Base-by-base conservation (phyloP, 345 rosid species). In the Gossypium bickii region DNA sequence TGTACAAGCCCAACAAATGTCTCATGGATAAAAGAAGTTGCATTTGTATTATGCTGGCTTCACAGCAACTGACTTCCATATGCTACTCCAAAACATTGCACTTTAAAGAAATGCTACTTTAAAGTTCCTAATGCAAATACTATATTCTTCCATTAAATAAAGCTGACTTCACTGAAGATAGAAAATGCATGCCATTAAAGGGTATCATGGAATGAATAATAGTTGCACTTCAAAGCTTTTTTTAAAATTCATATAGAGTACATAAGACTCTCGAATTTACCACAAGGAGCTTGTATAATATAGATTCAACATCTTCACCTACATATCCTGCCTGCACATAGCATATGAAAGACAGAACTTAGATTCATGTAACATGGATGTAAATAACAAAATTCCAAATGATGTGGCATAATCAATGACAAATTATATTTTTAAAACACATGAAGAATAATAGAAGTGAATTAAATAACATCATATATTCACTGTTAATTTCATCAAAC, bases 271-370 rank as follows among this genome's bases (percentile, higher is more conserved):
- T 41, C 49, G 75, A 77, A 71, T 74, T 77, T 84, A 93, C 99
- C 74, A 83, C 85, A 59, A 93, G 95, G 59, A 96, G 98, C 85
- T 96, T 96, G 92, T 92, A 92, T 83, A 96, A 86, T 84, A 96
- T 92, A 80, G 98, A 90, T 83, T 96, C 99, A 79, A 96, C 99
- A 83, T 96, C 99, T 84, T 96, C 98, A 68, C 99, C 99, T 11
- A 96, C 99, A 79, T 96, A 96, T 76, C 99, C 99, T 80, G 99
- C 99, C 99, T 96, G 97, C 83, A 83, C 29, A 62, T 61, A 79
- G 71, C 64, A 82, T 74, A 66, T 51, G 29, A 66, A 43, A 22
- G 57, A 41, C 77, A 75, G 7, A 69, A 45, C 74, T 43, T 2
- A 69, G 38, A 48, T 66, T 20, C 64, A 52, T 0, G 62, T 2